A percentile compares a stretch with the other conserved stretches of the same genome.
These are phyloP conservation scores for Catunica adiposa DNA, from an alignment of 2,329 filamentous ascomycete species.

Conservation along the genomic window DNA sequence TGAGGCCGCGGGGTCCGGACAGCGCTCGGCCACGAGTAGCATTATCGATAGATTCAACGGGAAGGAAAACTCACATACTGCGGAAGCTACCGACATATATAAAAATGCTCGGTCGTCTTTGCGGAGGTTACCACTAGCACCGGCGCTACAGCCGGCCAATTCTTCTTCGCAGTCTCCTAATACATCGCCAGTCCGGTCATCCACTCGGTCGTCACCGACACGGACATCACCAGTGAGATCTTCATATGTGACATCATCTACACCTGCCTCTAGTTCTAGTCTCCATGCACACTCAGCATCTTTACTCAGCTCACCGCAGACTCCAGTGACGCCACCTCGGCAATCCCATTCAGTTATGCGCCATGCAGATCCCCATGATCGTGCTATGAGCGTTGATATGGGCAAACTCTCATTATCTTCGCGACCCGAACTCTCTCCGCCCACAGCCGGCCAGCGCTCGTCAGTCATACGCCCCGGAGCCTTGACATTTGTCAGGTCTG, in stretches of 20 bases:
- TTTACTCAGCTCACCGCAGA: constrained; percentile 1
- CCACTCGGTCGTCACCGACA: constrained; percentile 9
- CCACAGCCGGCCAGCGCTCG: constrained; percentile 27
- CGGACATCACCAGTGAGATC: constrained; percentile 11
- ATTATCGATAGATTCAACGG: constrained; percentile 10
- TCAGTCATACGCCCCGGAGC: constrained; percentile 38
- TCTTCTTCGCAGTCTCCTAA: constrained; percentile 1
- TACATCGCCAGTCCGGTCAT: constrained; percentile 12
- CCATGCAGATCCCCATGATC: constrained; percentile 27
- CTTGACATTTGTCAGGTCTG: constrained; percentile 12
- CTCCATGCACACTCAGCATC: constrained; percentile 4
- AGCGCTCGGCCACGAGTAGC: constrained; percentile 14
- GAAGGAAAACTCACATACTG: constrained; percentile 39
- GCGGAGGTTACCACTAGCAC: constrained; percentile 54
- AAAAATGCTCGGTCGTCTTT: constrained; percentile 55
- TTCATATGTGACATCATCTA: constrained; percentile 9
- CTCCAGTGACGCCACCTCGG: constrained; percentile 9
- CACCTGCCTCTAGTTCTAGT: not conserved
- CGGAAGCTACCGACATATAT: constrained; percentile 21
- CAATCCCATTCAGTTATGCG: constrained; percentile 2
- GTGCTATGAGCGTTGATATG: constrained; percentile 50
- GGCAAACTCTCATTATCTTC: constrained; percentile 34
- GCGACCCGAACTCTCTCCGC: constrained; percentile 27
- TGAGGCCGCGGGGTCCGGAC: constrained; percentile 43
- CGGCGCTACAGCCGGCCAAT: constrained; percentile 23